phyloP scores from a whole-genome alignment of 1,139 yeast species.

The Meyerozyma guilliermondii region DNA sequence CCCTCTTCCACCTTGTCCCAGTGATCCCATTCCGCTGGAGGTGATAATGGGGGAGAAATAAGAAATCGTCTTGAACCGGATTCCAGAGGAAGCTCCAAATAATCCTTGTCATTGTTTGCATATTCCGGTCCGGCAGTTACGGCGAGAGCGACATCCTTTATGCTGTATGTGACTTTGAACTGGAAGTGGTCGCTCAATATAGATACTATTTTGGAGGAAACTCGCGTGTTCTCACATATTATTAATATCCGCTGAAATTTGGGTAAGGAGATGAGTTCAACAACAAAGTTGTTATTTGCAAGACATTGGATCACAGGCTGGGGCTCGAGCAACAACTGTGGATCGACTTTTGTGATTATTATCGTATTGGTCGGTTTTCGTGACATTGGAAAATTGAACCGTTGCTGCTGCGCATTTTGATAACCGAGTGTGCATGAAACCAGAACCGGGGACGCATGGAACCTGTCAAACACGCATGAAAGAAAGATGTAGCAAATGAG shows the following conservation, averaged over 20 bases:
- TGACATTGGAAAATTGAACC: conserved; percentile 2
- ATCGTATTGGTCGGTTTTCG: conserved; percentile 34
- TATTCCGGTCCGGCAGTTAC: background rate
- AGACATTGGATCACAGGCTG: conserved; percentile 20
- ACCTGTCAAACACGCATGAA: no score
- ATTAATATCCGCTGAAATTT: conserved; percentile 32
- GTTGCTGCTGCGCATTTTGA: background rate
- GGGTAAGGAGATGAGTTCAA: conserved; percentile 33
- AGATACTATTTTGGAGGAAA: conserved; percentile 13
- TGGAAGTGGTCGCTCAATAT: background rate
- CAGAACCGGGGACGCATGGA: background rate
- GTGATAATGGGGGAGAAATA: conserved; percentile 45
- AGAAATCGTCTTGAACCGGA: conserved; percentile 35
- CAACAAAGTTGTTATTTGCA: conserved; percentile 20
- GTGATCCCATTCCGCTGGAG: conserved; percentile 44
- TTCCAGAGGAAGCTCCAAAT: conserved; percentile 40
- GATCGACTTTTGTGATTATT: conserved; percentile 29
- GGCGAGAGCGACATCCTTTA: conserved; percentile 20
- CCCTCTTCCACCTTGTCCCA: conserved; percentile 42
- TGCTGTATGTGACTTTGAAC: conserved; percentile 25
- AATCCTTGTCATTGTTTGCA: conserved; percentile 15
- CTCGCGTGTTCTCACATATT: conserved; percentile 23
- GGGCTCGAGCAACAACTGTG: conserved; percentile 21
- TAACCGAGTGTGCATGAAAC: background rate
- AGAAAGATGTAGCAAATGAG: no score